Evolutionary conservation across 1,139 yeast genomes (phyloP).

Genomic region (Yamadazyma sp.): DNA sequence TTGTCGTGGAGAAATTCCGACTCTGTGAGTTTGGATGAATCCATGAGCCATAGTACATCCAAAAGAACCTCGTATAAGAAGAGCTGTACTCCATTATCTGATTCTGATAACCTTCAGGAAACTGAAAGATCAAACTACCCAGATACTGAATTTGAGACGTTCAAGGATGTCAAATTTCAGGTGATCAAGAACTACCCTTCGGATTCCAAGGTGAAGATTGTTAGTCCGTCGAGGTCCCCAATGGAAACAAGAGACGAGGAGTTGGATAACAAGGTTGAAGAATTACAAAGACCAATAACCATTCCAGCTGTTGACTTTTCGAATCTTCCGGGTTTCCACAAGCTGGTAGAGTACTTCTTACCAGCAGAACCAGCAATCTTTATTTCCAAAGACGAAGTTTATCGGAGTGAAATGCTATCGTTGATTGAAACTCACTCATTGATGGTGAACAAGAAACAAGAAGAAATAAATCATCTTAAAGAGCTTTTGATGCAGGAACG

Average conservation of each 20-base stretch:
- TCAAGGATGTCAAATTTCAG: conserved; percentile 17
- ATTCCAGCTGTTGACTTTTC: conserved; percentile 7
- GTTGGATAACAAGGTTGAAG: background rate
- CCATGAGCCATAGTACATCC: conserved; percentile 16
- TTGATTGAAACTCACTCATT: conserved; percentile 26
- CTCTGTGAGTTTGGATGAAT: conserved; percentile 9
- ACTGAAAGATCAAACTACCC: conserved; percentile 9
- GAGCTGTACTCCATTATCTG: background rate
- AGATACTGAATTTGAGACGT: conserved; percentile 16
- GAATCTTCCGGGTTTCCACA: background rate
- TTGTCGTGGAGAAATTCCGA: background rate
- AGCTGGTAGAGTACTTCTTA: background rate
- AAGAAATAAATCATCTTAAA: conserved; percentile 28
- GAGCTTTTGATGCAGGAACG: conserved; percentile 26
- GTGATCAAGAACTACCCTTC: conserved; percentile 12
- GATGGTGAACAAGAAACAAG: conserved; percentile 27
- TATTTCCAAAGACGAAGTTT: conserved; percentile 14
- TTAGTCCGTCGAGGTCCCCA: conserved; percentile 3
- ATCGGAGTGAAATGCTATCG: conserved; percentile 26
- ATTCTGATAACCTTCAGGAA: background rate
- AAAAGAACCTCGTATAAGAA: conserved; percentile 6
- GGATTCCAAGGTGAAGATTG: conserved; percentile 7
- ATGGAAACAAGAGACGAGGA: background rate
- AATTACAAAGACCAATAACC: conserved; percentile 4
- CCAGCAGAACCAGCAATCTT: conserved; percentile 1